Percentiles rank a stretch among this genome's conserved stretches.
Evolutionary conservation across 1,139 yeast species (phyloP).

Genomic region (Yamadazyma siamensis): DNA sequence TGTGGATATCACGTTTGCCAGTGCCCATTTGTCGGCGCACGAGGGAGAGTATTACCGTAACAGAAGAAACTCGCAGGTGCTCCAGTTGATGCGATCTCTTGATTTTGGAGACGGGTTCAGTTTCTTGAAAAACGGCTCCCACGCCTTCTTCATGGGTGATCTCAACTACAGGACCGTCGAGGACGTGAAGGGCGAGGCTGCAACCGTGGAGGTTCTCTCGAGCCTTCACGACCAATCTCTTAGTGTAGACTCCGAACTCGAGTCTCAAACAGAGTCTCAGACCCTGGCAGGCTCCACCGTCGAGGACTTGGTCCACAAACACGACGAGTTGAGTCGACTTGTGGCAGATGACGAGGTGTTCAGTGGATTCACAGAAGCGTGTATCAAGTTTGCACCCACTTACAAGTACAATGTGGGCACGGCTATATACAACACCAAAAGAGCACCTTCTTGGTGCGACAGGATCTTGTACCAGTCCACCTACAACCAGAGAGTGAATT

Average conservation of each 20-base stretch:
- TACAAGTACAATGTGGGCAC: slow-evolving; percentile 61
- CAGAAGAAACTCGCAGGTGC: slow-evolving; percentile 52
- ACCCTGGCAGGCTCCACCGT: slow-evolving; percentile 12
- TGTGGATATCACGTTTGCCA: slow-evolving; percentile 56
- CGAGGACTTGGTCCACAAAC: slow-evolving; percentile 23
- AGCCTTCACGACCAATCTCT: slow-evolving; percentile 24
- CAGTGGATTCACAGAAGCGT: slow-evolving; percentile 62
- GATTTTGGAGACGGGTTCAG: slow-evolving; percentile 61
- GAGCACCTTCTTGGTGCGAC: slow-evolving; percentile 91
- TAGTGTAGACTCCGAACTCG: too few species aligned
- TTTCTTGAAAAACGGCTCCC: slow-evolving; percentile 52
- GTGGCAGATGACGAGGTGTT: slow-evolving; percentile 46
- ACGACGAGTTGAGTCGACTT: slow-evolving; percentile 61
- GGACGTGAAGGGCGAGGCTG: slow-evolving; percentile 15
- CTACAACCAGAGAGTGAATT: slow-evolving; percentile 23
- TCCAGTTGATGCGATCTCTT: slow-evolving; percentile 48
- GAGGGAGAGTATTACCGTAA: slow-evolving; percentile 55
- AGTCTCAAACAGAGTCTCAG: too few species aligned
- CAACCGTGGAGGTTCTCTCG: slow-evolving; percentile 17
- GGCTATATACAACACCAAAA: slow-evolving; percentile 49
- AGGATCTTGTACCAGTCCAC: slow-evolving; percentile 59
- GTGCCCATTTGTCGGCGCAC: slow-evolving; percentile 71
- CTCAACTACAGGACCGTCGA: slow-evolving; percentile 68
- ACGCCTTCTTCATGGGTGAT: slow-evolving; percentile 77
- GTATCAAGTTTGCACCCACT: slow-evolving; percentile 66